These are phyloP conservation scores for Globisporangium nunn DNA, from an alignment of 352 stramenopile genomes.

Conservation along the genomic window DNA sequence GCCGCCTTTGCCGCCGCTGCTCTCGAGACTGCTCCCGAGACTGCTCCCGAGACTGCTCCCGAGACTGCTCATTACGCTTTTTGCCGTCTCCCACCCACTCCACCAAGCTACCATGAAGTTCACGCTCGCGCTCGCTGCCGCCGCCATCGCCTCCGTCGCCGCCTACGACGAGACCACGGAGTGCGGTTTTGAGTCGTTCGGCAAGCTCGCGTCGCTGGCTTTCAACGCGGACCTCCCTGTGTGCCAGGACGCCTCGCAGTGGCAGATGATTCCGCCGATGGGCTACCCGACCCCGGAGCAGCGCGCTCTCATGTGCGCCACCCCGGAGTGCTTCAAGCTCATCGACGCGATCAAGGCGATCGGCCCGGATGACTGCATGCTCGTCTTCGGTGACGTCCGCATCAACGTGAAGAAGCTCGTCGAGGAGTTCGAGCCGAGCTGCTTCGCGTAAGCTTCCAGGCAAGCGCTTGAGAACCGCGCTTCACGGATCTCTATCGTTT, in stretches of 20 bases:
- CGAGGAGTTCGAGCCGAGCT: slow-evolving; percentile 17
- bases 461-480: no score
- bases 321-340: slow-evolving; percentile 12
- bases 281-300: slow-evolving; percentile 15
- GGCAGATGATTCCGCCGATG: slow-evolving; percentile 22
- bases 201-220: slow-evolving; percentile 1
- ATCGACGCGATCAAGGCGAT: slow-evolving; percentile 13
- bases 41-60: no score
- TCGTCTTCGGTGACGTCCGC: slow-evolving; percentile 14
- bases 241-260: slow-evolving; percentile 7
- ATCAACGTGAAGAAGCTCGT: slow-evolving; percentile 28
- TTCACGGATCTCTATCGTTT: no score
- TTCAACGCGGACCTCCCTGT: neutral
- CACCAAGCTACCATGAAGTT: slow-evolving; percentile 2
- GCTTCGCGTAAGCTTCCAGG: slow-evolving; percentile 1
- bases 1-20: no score
- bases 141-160: neutral
- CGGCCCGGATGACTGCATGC: slow-evolving; percentile 20
- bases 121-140: neutral
- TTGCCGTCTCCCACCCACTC: neutral
- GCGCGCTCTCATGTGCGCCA: slow-evolving; percentile 19
- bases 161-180: neutral
- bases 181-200: neutral
- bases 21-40: no score
- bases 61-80: no score